Percentiles rank a stretch among this genome's conserved stretches.
Evolutionary conservation across 148 eudicot genomes (phyloP).

Genomic region (Vaccinium macrocarpon): DNA sequence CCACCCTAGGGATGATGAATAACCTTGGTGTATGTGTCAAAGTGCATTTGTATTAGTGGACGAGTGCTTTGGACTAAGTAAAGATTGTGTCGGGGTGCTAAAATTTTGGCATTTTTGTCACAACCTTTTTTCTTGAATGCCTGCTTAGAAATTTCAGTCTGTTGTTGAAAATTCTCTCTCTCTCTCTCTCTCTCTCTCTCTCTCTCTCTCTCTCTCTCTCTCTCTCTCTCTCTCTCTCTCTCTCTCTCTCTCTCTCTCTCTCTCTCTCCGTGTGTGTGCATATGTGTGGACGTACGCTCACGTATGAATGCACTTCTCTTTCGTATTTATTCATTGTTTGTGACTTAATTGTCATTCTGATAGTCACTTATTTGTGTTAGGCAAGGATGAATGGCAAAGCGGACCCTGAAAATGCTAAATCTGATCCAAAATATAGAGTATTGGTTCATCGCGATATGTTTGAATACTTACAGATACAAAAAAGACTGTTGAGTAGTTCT

Average conservation of each 20-base stretch:
- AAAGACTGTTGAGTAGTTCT: conserved; percentile 81
- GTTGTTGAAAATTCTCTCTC: not conserved
- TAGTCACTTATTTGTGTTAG: conserved; percentile 27
- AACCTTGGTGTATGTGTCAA: not conserved
- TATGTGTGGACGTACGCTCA: not conserved
- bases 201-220: not conserved
- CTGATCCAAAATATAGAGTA: conserved; percentile 79
- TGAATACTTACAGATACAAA: conserved; percentile 74
- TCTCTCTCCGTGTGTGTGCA: not conserved
- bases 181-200: not conserved
- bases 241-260: not conserved
- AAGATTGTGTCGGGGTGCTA: not conserved
- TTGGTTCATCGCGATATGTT: conserved; percentile 80
- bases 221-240: not conserved
- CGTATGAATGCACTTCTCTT: conserved; percentile 5
- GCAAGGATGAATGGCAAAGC: conserved; percentile 61
- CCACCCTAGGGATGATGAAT: not conserved
- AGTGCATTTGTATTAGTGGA: not conserved
- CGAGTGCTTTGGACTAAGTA: not conserved
- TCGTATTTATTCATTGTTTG: not conserved
- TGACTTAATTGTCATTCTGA: not conserved
- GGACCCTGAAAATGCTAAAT: conserved; percentile 70
- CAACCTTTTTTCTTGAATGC: not conserved
- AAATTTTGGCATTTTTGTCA: not conserved
- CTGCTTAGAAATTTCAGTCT: not conserved